Conservation (phyloP, 2,329 filamentous ascomycete species). For the Fusarium sp. region DNA sequence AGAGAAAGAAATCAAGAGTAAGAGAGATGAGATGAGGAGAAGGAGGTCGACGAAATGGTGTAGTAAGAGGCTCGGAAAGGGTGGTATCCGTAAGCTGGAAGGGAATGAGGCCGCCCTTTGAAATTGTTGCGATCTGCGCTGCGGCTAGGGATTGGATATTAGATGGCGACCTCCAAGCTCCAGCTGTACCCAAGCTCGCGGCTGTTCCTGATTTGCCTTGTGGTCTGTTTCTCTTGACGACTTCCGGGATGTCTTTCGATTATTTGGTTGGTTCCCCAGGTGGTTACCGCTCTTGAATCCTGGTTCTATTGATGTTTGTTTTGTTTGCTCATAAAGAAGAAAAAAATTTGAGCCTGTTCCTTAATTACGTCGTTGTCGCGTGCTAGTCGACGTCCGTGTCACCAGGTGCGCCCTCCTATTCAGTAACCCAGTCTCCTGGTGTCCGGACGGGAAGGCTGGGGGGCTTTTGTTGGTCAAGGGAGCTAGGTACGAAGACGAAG, state of each 20-base stretch:
- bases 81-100: conserved; percentile 12
- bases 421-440: not conserved
- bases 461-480: not conserved
- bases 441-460: conserved; percentile 6
- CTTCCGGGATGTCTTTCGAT: conserved; percentile 18
- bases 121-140: conserved; percentile 19
- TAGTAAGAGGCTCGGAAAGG: conserved; percentile 13
- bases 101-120: conserved; percentile 34
- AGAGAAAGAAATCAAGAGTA: not conserved
- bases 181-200: not conserved
- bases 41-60: conserved; percentile 4
- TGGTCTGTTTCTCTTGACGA: conserved; percentile 21
- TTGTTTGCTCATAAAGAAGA: not conserved
- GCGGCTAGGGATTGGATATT: conserved; percentile 21
- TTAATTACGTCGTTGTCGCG: conserved; percentile 21
- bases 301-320: conserved; percentile 4
- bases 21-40: not conserved
- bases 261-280: conserved; percentile 20
- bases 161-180: conserved; percentile 27
- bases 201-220: conserved; percentile 14
- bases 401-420: conserved; percentile 12
- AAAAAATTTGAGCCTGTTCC: not conserved
- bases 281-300: conserved; percentile 11
- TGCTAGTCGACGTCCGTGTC: conserved; percentile 8
- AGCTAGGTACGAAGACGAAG: not conserved